Percentiles rank a stretch among this genome's conserved stretches.
Evolutionary conservation across 1,284 basidiomycete species (phyloP).

Genomic region (Stygiomarasmius scandens): DNA sequence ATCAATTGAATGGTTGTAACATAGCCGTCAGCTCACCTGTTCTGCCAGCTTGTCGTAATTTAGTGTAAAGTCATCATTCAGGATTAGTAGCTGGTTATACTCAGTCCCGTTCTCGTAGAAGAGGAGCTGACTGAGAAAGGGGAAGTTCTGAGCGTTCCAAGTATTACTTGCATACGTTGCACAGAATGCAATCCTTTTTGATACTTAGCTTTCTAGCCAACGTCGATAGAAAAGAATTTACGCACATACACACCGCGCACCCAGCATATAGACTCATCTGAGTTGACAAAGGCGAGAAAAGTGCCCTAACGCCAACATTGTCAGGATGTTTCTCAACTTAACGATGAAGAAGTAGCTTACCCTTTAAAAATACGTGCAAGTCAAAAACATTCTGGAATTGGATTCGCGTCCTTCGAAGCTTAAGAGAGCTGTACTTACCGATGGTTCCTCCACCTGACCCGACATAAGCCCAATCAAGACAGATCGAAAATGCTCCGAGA

Average conservation of each 20-base stretch:
- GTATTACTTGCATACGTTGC: constrained; percentile 10
- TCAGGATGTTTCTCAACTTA: constrained; percentile 25
- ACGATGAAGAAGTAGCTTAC: too few species aligned
- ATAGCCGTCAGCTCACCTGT: constrained; percentile 6
- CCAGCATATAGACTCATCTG: constrained; percentile 34
- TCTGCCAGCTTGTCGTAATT: constrained; percentile 26
- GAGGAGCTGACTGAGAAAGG: constrained; percentile 36
- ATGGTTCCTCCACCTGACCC: constrained; percentile 34
- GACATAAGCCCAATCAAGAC: constrained; percentile 37
- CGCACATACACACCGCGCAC: constrained; percentile 29
- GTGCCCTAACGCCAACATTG: too few species aligned
- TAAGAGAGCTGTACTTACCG: too few species aligned
- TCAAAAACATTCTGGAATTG: too few species aligned
- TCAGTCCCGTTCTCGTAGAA: constrained; percentile 35
- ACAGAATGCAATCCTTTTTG: constrained; percentile 16
- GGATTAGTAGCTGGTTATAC: constrained; percentile 28
- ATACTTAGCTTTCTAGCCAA: neutral
- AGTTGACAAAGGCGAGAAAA: constrained; percentile 39
- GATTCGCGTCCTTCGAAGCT: too few species aligned
- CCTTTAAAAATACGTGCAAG: too few species aligned
- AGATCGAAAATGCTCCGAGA: constrained; percentile 32
- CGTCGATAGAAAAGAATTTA: constrained; percentile 1
- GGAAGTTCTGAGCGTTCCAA: constrained; percentile 26
- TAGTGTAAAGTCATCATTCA: constrained; percentile 30
- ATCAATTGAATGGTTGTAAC: too few species aligned